A percentile compares a stretch with the other conserved stretches of the same genome.
These are phyloP conservation scores for Penicillium parvum DNA, from an alignment of 495 filamentous ascomycete species.

Conservation along the genomic window DNA sequence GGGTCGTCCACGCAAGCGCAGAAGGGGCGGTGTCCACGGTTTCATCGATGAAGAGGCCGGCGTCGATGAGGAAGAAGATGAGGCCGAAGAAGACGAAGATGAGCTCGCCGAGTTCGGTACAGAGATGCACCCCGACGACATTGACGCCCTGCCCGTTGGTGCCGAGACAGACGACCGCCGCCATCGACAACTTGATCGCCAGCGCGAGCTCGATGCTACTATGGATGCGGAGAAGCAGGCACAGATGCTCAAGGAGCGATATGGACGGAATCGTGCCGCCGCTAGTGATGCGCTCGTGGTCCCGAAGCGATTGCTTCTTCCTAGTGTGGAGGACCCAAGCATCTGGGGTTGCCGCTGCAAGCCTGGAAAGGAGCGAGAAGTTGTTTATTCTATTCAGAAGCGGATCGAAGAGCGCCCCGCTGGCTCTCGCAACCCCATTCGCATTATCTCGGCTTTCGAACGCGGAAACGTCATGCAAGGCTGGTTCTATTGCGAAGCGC, in stretches of 20 bases:
- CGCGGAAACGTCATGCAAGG: conserved; percentile 83
- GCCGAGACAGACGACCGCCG: conserved; percentile 83
- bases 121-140: conserved; percentile 85
- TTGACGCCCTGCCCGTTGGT: conserved; percentile 72
- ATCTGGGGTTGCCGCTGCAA: conserved; percentile 95
- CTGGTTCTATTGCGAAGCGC: conserved; percentile 91
- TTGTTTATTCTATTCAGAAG: conserved; percentile 79
- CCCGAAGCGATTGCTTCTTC: conserved; percentile 83
- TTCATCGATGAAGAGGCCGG: conserved; percentile 97
- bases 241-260: conserved; percentile 75
- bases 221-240: conserved; percentile 94
- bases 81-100: conserved; percentile 84
- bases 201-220: conserved; percentile 76
- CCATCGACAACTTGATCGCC: conserved; percentile 90
- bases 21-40: conserved; percentile 62
- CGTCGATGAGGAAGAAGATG: conserved; percentile 92
- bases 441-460: conserved; percentile 86
- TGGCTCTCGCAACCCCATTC: conserved; percentile 67
- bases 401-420: conserved; percentile 71
- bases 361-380: conserved; percentile 89
- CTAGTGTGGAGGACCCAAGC: conserved; percentile 89
- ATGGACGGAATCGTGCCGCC: conserved; percentile 60
- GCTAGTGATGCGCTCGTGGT: conserved; percentile 61
- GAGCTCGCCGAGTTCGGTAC: conserved; percentile 79
- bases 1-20: conserved; percentile 75